Base-by-base conservation (phyloP, 176 grass and related monocot species). In the Avena eriantha region DNA sequence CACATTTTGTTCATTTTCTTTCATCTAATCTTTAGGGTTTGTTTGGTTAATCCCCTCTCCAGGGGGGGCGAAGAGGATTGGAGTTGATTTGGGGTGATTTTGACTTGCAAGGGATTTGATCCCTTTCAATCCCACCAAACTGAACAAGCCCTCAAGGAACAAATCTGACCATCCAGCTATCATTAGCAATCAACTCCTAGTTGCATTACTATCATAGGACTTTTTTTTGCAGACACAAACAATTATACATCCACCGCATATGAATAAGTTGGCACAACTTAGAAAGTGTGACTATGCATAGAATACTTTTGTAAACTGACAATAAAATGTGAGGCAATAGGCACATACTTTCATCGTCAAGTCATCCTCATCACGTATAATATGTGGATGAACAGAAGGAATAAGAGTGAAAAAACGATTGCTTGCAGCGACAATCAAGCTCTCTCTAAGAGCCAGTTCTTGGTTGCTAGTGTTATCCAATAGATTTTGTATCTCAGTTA, bases 391-490 rank as follows among this genome's bases (percentile, higher is more conserved):
- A 74, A 98, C 86, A 63, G 96, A 98, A 86, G 93, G 96, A 80
- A 98, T 98, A 89, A 98, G 90, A 34, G 96, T 98, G 73, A 98
- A 98, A 79, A 98, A 95, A 18, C 86, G 91, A 82, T 98, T 98
- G 82, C 96, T 95, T 9, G 96, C 91, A 80, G 89, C 96, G 87
- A 95, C 59, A 78, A 98, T 86, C 85, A 95, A 93, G 81, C 93
- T 98, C 22, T 98, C 90, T 85, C 91, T 95, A 89, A 95, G 31
- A 54, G 88, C 78, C 71, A 83, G 63, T 81, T 92, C 88, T 93
- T 94, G 87, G 78, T 66, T 57, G 31, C 51, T 61, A 50, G 72
- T 91, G 58, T 90, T 83, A 64, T 67, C 82, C 83, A 98, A 79
- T 66, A 95, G 85, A 94, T 98, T 98, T 45, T 95, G 96, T 86